These are phyloP conservation scores for Penicillium griseofulvum DNA, from an alignment of 2,329 filamentous ascomycete genomes.

Conservation along the genomic window DNA sequence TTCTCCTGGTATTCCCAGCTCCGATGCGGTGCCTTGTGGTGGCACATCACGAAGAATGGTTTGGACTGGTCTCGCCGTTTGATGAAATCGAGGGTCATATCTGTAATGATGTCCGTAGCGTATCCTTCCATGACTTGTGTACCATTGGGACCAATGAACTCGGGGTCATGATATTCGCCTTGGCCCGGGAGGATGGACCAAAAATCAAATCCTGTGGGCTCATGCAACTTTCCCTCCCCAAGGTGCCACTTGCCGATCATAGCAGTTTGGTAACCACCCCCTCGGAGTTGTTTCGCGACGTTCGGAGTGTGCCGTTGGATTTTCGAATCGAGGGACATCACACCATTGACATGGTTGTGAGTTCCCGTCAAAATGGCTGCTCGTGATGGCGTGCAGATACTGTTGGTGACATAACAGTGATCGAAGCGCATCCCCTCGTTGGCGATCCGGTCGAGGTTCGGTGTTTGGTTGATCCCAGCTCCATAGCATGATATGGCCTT, in stretches of 20 bases:
- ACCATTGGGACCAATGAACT: constrained; percentile 47
- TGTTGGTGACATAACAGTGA: constrained; percentile 56
- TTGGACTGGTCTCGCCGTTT: constrained; percentile 29
- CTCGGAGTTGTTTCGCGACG: constrained; percentile 51
- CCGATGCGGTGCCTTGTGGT: constrained; percentile 56
- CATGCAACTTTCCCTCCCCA: constrained; percentile 47
- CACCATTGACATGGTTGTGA: constrained; percentile 55
- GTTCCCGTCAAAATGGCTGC: constrained; percentile 52
- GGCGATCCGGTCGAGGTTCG: constrained; percentile 52
- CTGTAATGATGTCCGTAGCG: constrained; percentile 53
- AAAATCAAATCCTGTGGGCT: constrained; percentile 53
- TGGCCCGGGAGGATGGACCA: constrained; percentile 54
- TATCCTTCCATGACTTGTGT: constrained; percentile 42
- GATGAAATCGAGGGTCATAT: constrained; percentile 50
- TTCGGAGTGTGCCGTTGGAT: constrained; percentile 54
- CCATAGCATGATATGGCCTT: constrained; percentile 53
- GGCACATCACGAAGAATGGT: constrained; percentile 57
- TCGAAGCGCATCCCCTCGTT: constrained; percentile 52
- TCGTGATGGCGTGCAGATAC: constrained; percentile 53
- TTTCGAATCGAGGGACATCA: constrained; percentile 50
- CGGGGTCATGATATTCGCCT: constrained; percentile 53
- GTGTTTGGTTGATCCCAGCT: constrained; percentile 52
- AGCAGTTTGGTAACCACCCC: constrained; percentile 50
- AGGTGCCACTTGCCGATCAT: constrained; percentile 58
- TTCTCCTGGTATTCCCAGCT: constrained; percentile 53